Evolutionary conservation across 805 yeast species (phyloP).

Genomic region (Metschnikowia lochheadii): DNA sequence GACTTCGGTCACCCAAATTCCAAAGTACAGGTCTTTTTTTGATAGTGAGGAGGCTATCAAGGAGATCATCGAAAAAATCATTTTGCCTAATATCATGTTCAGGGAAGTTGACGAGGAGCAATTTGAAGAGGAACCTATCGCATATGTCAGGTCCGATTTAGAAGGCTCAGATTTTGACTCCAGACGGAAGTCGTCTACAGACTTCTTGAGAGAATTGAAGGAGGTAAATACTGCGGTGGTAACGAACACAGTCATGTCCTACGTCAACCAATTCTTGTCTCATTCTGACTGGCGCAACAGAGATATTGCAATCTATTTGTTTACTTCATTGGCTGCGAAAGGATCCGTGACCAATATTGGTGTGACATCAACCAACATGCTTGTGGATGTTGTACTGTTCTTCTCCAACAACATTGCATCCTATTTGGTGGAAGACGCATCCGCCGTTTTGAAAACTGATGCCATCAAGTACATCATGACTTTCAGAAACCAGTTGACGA

Average conservation of each 20-base stretch:
- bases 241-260: conserved; percentile 69
- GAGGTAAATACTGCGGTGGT: conserved; percentile 69
- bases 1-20: conserved; percentile 73
- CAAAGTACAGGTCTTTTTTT: conserved; percentile 56
- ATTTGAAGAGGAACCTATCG: conserved; percentile 96
- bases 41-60: conserved; percentile 52
- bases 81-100: conserved; percentile 82
- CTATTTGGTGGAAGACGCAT: conserved; percentile 62
- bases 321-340: conserved; percentile 85
- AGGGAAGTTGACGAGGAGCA: conserved; percentile 87
- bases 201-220: conserved; percentile 81
- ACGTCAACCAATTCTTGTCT: conserved; percentile 62
- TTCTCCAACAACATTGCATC: conserved; percentile 78
- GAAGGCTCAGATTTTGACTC: conserved; percentile 95
- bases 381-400: conserved; percentile 83
- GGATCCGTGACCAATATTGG: conserved; percentile 86
- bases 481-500: conserved; percentile 89
- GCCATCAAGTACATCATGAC: conserved; percentile 87
- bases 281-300: conserved; percentile 72
- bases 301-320: conserved; percentile 81
- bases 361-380: conserved; percentile 76
- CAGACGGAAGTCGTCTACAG: conserved; percentile 89
- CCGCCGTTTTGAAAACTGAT: conserved; percentile 83
- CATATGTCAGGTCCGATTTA: conserved; percentile 83
- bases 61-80: conserved; percentile 75